phyloP scores from a whole-genome alignment of 2,329 filamentous ascomycete genomes.

The Aplosporella prunicola region DNA sequence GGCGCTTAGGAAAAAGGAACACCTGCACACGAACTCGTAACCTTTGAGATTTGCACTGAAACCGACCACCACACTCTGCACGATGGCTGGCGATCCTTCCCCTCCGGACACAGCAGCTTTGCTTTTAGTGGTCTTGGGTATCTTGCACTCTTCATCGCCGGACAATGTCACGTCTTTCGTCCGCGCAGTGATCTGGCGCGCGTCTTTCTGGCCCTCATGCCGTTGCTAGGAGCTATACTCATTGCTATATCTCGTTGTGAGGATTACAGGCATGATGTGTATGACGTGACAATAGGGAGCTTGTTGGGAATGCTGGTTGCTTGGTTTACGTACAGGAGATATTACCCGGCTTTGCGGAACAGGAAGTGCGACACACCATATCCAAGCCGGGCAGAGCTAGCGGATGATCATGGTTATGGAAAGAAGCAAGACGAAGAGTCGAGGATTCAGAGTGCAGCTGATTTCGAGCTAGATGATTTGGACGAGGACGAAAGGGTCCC shows the following conservation, averaged over 20 bases:
- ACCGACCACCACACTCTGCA: constrained; percentile 59
- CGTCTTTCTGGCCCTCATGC: constrained; percentile 46
- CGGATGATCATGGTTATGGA: constrained; percentile 21
- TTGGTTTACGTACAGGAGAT: constrained; percentile 50
- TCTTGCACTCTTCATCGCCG: constrained; percentile 58
- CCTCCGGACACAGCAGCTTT: constrained; percentile 71
- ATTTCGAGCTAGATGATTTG: constrained; percentile 28
- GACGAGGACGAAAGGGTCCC: constrained; percentile 11
- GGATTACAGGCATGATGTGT: constrained; percentile 56
- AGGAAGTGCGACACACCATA: constrained; percentile 44
- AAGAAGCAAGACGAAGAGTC: constrained; percentile 39
- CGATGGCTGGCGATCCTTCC: constrained; percentile 78
- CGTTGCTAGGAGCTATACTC: constrained; percentile 47
- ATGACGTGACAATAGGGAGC: constrained; percentile 49
- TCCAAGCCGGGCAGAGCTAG: constrained; percentile 26
- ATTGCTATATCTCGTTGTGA: constrained; percentile 54
- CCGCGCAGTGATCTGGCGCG: constrained; percentile 48
- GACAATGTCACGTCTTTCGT: constrained; percentile 51
- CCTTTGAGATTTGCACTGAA: constrained; percentile 63
- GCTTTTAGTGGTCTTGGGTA: constrained; percentile 72
- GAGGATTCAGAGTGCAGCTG: constrained; percentile 20
- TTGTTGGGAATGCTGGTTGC: constrained; percentile 46
- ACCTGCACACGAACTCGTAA: constrained; percentile 46
- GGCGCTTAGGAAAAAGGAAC: constrained; percentile 37
- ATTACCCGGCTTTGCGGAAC: constrained; percentile 47